phyloP scores from a whole-genome alignment of 176 grass and related monocot genomes.

The Secale cereale region DNA sequence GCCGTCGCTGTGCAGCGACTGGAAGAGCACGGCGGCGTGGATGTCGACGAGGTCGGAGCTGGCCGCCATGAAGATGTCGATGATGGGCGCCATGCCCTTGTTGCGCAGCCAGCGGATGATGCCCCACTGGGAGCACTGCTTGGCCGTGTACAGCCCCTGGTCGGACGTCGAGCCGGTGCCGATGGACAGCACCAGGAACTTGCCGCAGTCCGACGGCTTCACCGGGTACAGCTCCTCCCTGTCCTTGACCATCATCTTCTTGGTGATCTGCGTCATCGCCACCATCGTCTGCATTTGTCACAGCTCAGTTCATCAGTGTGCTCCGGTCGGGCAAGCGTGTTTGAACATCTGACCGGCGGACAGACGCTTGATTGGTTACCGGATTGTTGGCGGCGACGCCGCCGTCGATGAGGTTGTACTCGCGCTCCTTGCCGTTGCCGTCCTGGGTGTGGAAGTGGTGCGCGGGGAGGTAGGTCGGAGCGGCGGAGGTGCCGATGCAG shows the following conservation, averaged over 20 bases:
- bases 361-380: slow-evolving; percentile 14
- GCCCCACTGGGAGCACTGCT: slow-evolving; percentile 51
- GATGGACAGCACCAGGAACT: slow-evolving; percentile 60
- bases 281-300: slow-evolving; percentile 41
- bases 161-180: slow-evolving; percentile 51
- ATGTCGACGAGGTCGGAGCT: slow-evolving; percentile 68
- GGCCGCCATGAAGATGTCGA: slow-evolving; percentile 59
- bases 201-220: slow-evolving; percentile 34
- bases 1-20: slow-evolving; percentile 40
- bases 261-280: slow-evolving; percentile 51
- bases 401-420: slow-evolving; percentile 78
- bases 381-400: slow-evolving; percentile 84
- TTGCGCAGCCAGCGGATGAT: slow-evolving; percentile 57
- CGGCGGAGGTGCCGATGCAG: slow-evolving; percentile 78
- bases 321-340: neutral
- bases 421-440: slow-evolving; percentile 12
- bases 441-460: slow-evolving; percentile 60
- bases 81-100: slow-evolving; percentile 52
- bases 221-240: slow-evolving; percentile 36
- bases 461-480: slow-evolving; percentile 63
- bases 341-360: neutral
- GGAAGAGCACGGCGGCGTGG: slow-evolving; percentile 53
- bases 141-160: slow-evolving; percentile 31
- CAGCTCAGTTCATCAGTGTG: neutral
- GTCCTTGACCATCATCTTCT: slow-evolving; percentile 35